Evolutionary conservation across 2,329 filamentous ascomycete species (phyloP).

Genomic region (Ophiostoma himal-ulmi): DNA sequence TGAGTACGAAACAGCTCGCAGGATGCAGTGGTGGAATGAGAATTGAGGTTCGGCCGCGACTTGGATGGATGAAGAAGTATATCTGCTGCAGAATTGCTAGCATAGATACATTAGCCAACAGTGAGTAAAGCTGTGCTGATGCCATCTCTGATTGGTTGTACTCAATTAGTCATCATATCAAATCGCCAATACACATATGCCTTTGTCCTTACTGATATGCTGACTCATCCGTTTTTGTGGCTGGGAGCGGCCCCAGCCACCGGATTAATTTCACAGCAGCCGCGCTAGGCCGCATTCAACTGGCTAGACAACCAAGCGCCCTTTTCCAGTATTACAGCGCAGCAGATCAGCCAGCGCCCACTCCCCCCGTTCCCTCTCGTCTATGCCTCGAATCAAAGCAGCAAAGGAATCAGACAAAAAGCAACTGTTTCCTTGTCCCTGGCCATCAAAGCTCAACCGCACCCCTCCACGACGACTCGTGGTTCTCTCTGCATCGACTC

Average conservation of each 20-base stretch:
- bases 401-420: neutral
- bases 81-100: neutral
- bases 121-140: neutral
- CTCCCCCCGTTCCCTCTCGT: conserved; percentile 14
- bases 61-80: neutral
- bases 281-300: conserved; percentile 18
- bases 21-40: neutral
- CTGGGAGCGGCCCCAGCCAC: conserved; percentile 27
- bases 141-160: neutral
- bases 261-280: conserved; percentile 27
- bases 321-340: conserved; percentile 12
- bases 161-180: neutral
- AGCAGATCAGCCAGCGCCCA: conserved; percentile 13
- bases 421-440: neutral
- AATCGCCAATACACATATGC: neutral
- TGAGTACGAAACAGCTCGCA: neutral
- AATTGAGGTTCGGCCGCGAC: neutral
- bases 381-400: conserved; percentile 1
- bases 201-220: neutral
- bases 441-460: neutral
- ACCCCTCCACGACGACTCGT: too few species aligned
- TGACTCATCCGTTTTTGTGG: conserved; percentile 16
- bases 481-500: neutral
- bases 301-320: conserved; percentile 21
- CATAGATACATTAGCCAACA: neutral